These are phyloP conservation scores for Blastomyces gilchristii DNA, from an alignment of 2,329 filamentous ascomycete species.

Conservation along the genomic window DNA sequence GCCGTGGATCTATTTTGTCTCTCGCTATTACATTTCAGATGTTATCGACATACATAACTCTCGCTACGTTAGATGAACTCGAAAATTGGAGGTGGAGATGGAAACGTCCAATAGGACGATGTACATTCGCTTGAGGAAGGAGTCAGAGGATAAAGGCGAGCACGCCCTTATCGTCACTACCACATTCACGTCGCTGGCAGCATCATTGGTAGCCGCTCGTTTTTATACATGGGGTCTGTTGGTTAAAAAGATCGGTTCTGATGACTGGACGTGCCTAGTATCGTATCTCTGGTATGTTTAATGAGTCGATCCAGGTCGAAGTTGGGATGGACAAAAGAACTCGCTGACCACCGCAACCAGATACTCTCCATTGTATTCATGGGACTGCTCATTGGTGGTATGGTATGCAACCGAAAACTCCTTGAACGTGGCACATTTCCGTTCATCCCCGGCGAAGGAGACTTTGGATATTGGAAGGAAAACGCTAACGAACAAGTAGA, in stretches of 20 bases:
- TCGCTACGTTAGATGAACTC: background rate
- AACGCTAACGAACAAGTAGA: background rate
- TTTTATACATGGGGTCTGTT: slow-evolving; percentile 31
- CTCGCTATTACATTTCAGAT: background rate
- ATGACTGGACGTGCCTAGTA: slow-evolving; percentile 31
- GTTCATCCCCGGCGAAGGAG: background rate
- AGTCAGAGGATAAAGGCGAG: background rate
- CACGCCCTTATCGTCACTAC: slow-evolving; percentile 1
- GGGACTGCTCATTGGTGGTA: slow-evolving; percentile 23
- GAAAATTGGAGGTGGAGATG: background rate
- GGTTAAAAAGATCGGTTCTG: slow-evolving; percentile 27
- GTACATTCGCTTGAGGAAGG: background rate
- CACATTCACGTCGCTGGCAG: slow-evolving; percentile 25
- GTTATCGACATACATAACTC: background rate
- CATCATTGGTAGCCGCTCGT: slow-evolving; percentile 28
- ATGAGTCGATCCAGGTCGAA: background rate
- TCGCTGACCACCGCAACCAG: slow-evolving; percentile 11
- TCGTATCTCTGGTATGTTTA: slow-evolving; percentile 20
- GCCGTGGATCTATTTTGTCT: background rate
- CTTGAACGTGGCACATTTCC: background rate
- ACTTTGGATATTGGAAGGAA: background rate
- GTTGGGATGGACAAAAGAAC: background rate
- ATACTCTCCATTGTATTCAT: slow-evolving; percentile 25
- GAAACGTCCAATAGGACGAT: background rate
- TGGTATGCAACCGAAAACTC: slow-evolving; percentile 17